Base-by-base conservation (phyloP, 2,329 filamentous ascomycete genomes). In the Nectriaceae sp. region DNA sequence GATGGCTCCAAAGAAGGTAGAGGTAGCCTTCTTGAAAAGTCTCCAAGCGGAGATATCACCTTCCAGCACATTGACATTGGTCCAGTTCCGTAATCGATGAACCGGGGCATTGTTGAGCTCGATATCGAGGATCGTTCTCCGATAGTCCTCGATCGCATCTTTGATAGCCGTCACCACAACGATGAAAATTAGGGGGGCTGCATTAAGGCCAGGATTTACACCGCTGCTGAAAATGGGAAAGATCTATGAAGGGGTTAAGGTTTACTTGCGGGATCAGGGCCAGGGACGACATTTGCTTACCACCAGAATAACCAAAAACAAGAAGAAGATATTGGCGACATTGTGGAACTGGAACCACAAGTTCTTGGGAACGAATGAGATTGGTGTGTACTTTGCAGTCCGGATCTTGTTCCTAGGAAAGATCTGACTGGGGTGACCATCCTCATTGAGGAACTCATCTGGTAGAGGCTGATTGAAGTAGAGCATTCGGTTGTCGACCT, bases 311-410 rank as follows among this genome's bases (percentile, higher is more conserved):
- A 97, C 92, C 62, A 93, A 82, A 73, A 97, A 97, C 60, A 97
- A 78, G 80, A 99, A 99, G 74, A 97, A 99, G 45, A 97, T 87
- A 70, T 99, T 99, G 65, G 94, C 94, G 63, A 99, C 88, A 66
- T 97, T 97, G 73, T 99, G 93, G 67, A 99, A 97, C 71, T 99
- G 95, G 57, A 96, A 90, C 84, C 87, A 99, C 65, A 99, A 67
- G 71, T 99, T 97, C 75, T 97, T 97, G 13, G 94, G 94, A 21
- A 99, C 71, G 71, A 99, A 99, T 51, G 89, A 96, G 55, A 99
- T 71, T 8, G 95, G 88, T 6, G 94, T 99, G 70, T 99, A 99
- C 73, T 97, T 99, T 50, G 94, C 90, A 3, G 94, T 99, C 60
- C 95, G 83, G 68, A 99, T 96, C 78, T 99, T 99, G 77, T 99